Evolutionary conservation across 2,329 filamentous ascomycete genomes (phyloP).

Genomic region (Aspergillus sergii): DNA sequence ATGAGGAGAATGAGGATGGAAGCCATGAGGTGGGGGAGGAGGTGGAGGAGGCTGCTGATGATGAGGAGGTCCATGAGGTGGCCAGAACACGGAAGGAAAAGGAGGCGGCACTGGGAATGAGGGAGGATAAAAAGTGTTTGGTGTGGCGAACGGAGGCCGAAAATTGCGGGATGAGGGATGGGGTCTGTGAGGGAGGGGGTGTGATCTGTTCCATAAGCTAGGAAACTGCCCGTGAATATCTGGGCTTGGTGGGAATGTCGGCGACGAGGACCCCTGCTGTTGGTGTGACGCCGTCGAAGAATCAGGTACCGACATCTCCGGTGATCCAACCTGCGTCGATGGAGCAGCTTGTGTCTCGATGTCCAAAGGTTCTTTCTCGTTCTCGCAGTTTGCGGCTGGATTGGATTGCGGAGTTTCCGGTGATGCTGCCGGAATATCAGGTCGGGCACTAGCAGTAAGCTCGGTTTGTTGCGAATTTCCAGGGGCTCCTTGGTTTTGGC

Average conservation of each 20-base stretch:
- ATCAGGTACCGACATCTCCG: not conserved
- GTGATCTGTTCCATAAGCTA: not conserved
- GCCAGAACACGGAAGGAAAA: not conserved
- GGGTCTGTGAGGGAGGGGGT: not conserved
- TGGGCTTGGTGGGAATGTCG: not conserved
- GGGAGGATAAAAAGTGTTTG: not conserved
- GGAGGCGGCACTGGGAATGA: not conserved
- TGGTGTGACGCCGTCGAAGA: not conserved
- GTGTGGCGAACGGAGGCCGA: not conserved
- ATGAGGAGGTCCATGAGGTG: not conserved
- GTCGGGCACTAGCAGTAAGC: not conserved
- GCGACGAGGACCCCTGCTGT: not conserved
- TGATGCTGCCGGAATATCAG: not conserved
- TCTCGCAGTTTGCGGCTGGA: not conserved
- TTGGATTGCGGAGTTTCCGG: not conserved
- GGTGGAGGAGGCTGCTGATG: not conserved
- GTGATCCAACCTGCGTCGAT: not conserved
- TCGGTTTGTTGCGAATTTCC: conserved; percentile 2
- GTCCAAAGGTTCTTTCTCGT: not conserved
- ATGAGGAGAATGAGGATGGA: not conserved
- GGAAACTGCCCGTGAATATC: not conserved
- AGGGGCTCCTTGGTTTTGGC: conserved; percentile 11
- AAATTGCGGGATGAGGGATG: not conserved
- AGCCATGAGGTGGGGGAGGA: not conserved
- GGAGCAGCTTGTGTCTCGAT: not conserved